Percentiles rank a stretch among this genome's conserved stretches.
Evolutionary conservation across 192 early-diverging fungal species (phyloP).

Genomic region (Kickxella alabastrina): DNA sequence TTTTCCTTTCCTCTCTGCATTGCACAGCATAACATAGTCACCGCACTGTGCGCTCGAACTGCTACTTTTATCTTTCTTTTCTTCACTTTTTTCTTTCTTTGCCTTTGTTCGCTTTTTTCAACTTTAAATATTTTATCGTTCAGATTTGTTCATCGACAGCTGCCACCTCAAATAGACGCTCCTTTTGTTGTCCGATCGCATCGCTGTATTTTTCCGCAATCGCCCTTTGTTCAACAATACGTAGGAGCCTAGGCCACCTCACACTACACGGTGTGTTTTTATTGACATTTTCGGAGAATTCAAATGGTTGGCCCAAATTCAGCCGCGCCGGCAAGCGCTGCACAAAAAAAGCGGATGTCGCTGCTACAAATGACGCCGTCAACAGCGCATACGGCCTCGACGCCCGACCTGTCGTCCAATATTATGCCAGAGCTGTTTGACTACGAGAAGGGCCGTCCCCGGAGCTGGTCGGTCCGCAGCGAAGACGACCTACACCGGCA

Average conservation of each 20-base stretch:
- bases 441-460: slow-evolving; percentile 26
- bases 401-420: slow-evolving; percentile 27
- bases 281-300: no score
- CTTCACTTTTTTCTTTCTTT: background rate
- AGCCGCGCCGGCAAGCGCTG: background rate
- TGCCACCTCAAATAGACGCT: no score
- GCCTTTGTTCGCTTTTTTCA: no score
- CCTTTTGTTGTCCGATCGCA: no score
- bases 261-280: no score
- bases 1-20: no score
- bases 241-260: no score
- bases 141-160: background rate
- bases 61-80: background rate
- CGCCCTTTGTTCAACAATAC: no score
- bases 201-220: no score
- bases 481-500: slow-evolving; percentile 1
- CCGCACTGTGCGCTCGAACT: background rate
- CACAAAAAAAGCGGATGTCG: background rate
- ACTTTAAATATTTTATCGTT: background rate
- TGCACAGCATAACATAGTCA: no score
- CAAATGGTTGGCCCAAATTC: background rate
- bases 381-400: slow-evolving; percentile 17
- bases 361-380: slow-evolving; percentile 5
- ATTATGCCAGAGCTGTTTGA: slow-evolving; percentile 25
- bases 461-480: slow-evolving; percentile 35